Percentiles rank a stretch among this genome's conserved stretches.
phyloP scores from a whole-genome alignment of 2,329 filamentous ascomycete genomes.

The Phaeosphaeriaceae sp. region DNA sequence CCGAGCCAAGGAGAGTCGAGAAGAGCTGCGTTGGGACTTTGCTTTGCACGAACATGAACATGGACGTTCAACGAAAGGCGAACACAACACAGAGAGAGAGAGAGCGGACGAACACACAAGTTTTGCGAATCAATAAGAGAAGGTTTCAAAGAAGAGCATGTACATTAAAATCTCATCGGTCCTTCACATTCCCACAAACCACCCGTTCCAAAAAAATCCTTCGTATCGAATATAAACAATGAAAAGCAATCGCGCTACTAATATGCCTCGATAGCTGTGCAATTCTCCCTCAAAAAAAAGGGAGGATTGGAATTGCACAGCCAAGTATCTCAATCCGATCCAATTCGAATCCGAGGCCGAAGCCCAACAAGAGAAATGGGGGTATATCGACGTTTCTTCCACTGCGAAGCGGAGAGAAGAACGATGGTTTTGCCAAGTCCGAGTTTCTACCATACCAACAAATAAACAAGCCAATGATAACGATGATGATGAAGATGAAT shows the following conservation, averaged over 20 bases:
- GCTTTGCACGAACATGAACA: neutral
- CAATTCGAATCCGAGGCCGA: neutral
- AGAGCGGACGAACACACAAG: neutral
- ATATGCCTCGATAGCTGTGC: too few species aligned
- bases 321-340: too few species aligned
- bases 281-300: too few species aligned
- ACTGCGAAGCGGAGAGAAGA: constrained; percentile 36
- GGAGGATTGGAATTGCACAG: too few species aligned
- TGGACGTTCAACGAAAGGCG: too few species aligned
- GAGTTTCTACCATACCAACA: constrained; percentile 12
- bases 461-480: neutral
- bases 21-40: neutral
- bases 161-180: neutral
- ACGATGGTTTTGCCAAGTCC: constrained; percentile 5
- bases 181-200: neutral
- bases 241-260: neutral
- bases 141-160: neutral
- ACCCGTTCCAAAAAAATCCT: neutral
- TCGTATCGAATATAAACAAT: neutral
- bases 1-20: neutral
- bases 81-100: neutral
- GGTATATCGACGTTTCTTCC: constrained; percentile 42
- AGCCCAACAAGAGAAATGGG: constrained; percentile 19
- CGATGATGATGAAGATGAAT: neutral
- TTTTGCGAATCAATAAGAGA: neutral